phyloP scores from a whole-genome alignment of 2,329 filamentous ascomycete genomes.

The Fusarium fujikuroi region DNA sequence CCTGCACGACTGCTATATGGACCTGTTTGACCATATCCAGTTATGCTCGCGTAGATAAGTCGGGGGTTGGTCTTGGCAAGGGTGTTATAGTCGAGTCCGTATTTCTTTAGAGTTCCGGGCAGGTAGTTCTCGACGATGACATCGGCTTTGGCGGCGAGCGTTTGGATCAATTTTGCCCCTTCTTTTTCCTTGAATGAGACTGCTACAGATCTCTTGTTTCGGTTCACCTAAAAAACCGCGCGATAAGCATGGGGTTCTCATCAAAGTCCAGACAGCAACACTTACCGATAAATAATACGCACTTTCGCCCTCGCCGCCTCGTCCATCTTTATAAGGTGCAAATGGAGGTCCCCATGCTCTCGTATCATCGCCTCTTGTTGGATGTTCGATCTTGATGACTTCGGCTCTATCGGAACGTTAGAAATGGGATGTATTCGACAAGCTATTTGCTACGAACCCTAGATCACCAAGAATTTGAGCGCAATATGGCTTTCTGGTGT shows the following conservation, averaged over 20 bases:
- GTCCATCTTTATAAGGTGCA: constrained; percentile 75
- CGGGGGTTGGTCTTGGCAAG: constrained; percentile 81
- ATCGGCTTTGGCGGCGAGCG: constrained; percentile 83
- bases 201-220: constrained; percentile 94
- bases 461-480: constrained; percentile 96
- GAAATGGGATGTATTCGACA: rapidly evolving
- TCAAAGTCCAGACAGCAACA: rapidly evolving
- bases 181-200: constrained; percentile 88
- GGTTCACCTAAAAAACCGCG: constrained; percentile 74
- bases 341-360: constrained; percentile 95
- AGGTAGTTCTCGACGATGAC: constrained; percentile 97
- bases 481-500: constrained; percentile 78
- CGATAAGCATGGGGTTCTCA: background rate
- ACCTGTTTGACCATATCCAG: constrained; percentile 93
- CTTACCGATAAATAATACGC: constrained; percentile 88
- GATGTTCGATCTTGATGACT: constrained; percentile 96
- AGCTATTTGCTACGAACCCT: background rate
- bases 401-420: constrained; percentile 72
- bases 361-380: constrained; percentile 88
- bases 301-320: constrained; percentile 77
- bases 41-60: constrained; percentile 93
- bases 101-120: constrained; percentile 89
- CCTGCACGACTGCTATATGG: constrained; percentile 87
- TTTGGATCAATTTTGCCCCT: constrained; percentile 86
- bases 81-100: constrained; percentile 87